Evolutionary conservation across 2,329 filamentous ascomycete genomes (phyloP), one percentile per base, ranked within the genome.

Genomic region (Diaporthe amygdali): DNA sequence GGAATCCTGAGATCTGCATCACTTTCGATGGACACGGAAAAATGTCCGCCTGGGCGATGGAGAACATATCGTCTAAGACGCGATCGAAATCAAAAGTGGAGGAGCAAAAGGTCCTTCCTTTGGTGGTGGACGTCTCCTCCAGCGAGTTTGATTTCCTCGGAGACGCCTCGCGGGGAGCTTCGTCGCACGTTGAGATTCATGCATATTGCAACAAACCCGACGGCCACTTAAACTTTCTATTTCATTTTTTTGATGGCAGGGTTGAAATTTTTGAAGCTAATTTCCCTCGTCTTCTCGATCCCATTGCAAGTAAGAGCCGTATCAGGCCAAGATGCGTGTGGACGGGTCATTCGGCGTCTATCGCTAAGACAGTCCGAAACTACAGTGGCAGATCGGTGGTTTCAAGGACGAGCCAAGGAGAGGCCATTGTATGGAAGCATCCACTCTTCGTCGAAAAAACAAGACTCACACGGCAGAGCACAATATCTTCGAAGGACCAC

Each of bases 21-120:
- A 91, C 96, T 10, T 85, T 97, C 59, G 94, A 98, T 80, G 91
- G 92, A n/a, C 85, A 88, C 59, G 96, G 96, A 1, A 91, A 92
- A 74, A 94, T 98, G 92, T 95, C 94, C 49, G 94, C 94, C 0
- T 98, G 96, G 94, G 96, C 94, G 0, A 83, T 99, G 69, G 95
- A 98, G 79, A 95, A 96, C 77, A 89, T 97, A 25, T 92, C 93
- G 44, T 91, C 89, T 76, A 94, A 92, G 77, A 84, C 87, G 39
- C 90, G 89, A n/a, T 51, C 56, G 22, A 70, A 52, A 14, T 39
- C 68, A n/a, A 72, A 69, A 27, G 41, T 34, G 27, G 55, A 59
- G 20, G 75, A 89, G 89, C 88, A 90, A 34, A 90, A 91, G 73
- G 89, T 96, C n/a, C 97, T 96, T 84, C 96, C 94, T 77, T 91